Evolutionary conservation across 1,284 basidiomycete species (phyloP).

Genomic region (Lignosus rhinocerotis): DNA sequence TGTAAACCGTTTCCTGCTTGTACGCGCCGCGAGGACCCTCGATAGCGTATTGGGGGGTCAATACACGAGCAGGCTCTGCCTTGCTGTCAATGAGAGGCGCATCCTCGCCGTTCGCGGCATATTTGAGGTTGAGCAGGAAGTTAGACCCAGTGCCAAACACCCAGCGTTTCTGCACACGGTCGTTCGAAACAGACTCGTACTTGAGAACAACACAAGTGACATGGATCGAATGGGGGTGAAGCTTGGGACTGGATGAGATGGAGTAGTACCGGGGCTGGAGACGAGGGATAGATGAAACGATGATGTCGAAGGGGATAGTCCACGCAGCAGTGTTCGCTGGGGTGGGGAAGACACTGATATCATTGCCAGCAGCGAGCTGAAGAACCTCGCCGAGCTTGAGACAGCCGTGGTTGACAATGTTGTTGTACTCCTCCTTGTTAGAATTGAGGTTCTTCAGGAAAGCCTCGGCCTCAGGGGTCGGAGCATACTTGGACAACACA

Average conservation of each 20-base stretch:
- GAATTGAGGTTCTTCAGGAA: constrained; percentile 79
- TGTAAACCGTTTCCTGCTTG: constrained; percentile 68
- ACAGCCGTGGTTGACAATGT: constrained; percentile 76
- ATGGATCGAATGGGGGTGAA: constrained; percentile 87
- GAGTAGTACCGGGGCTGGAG: constrained; percentile 98
- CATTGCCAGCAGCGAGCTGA: constrained; percentile 84
- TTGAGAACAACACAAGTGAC: constrained; percentile 94
- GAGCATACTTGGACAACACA: constrained; percentile 86
- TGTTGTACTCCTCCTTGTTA: constrained; percentile 86
- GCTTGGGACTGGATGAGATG: constrained; percentile 95
- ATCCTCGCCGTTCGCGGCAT: constrained; percentile 64
- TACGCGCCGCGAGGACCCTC: constrained; percentile 89
- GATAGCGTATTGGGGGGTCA: constrained; percentile 79
- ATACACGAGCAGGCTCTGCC: constrained; percentile 40
- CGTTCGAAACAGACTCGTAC: constrained; percentile 70
- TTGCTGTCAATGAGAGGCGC: constrained; percentile 42
- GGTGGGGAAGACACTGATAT: constrained; percentile 56
- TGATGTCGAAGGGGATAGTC: constrained; percentile 96
- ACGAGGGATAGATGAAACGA: constrained; percentile 90
- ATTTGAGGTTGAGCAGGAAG: constrained; percentile 90
- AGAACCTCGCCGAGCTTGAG: constrained; percentile 92
- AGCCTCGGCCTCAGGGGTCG: constrained; percentile 74
- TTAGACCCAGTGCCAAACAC: constrained; percentile 90
- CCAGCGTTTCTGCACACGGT: constrained; percentile 57
- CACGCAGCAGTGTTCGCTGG: constrained; percentile 78